Base-by-base conservation (phyloP, 768 basidiomycete species). In the Lactifluus piperatus region DNA sequence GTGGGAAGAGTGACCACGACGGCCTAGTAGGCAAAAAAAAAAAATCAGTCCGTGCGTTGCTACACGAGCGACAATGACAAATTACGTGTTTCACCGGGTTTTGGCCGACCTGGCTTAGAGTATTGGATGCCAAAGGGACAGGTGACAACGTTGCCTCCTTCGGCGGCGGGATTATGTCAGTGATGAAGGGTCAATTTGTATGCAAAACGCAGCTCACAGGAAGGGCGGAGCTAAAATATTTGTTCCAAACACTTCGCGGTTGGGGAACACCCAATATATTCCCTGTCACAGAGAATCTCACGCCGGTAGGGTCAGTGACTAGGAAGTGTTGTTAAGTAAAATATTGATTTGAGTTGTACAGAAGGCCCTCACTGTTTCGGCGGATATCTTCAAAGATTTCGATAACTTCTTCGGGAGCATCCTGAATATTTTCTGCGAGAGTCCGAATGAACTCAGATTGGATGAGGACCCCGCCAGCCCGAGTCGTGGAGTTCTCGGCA, bases 271-370 rank as follows among this genome's bases (percentile, higher is more conserved):
- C 71, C 34, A 95, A 66, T 44, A 99, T 76, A 66, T 97, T 85
- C 11, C 97, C 97, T n/a, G 86, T 82, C 10, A 98, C 88, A 1
- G 91, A 88, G 69, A 99, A 88, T 39, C 97, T 84, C 22, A 94
- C 77, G 43, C 85, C 89, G 20, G 83, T 79, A 3, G 95, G 90
- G 61, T 89, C 77, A 13, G 85, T 88, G 62, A 97, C 93, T 98
- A 65, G 3, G 1, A 18, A 24, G 39, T 16, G 49, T 24, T 5
- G 34, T 61, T 51, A 16, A 51, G 30, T 16, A 49, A 3, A 47
- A 24, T 30, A 27, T n/a, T 13, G 10, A 46, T 24, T 26, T 30
- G 22, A 47, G 54, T 46, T 30, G 51, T 29, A 39, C 18, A 54
- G 26, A 34, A 37, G 48, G 54, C 53, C 51, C 91, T 67, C 64